A percentile compares a stretch with the other conserved stretches of the same genome.
Conservation (phyloP, 768 basidiomycete genomes). For the Butyriboletus loyo region DNA sequence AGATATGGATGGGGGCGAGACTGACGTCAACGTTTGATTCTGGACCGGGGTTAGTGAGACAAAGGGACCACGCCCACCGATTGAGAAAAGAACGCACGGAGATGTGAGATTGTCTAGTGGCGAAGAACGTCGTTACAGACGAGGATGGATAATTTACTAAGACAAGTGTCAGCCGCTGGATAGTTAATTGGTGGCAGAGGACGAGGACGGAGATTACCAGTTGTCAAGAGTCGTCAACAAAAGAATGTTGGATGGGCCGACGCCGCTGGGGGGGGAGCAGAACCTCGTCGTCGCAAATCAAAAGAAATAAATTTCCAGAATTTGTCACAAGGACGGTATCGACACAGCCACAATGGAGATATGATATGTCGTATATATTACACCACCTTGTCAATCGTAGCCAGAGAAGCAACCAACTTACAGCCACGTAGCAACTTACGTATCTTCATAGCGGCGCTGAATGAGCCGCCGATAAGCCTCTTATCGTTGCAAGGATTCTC, state of each 20-base stretch:
- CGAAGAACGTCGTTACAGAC: constrained; percentile 6
- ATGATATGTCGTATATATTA: no score
- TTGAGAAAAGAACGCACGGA: constrained; percentile 10
- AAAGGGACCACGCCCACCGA: background rate
- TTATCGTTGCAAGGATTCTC: constrained; percentile 11
- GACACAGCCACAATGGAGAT: constrained; percentile 19
- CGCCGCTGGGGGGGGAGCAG: background rate
- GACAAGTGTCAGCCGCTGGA: constrained; percentile 10
- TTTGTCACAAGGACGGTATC: constrained; percentile 23
- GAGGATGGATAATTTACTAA: constrained; percentile 18
- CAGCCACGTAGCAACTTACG: constrained; percentile 8
- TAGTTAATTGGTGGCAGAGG: no score
- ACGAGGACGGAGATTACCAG: constrained; percentile 6
- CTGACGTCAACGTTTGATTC: constrained; percentile 14
- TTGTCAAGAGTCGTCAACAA: constrained; percentile 15
- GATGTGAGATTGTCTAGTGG: background rate
- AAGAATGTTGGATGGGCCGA: constrained; percentile 8
- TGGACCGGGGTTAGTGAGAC: constrained; percentile 15
- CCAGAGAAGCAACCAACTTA: background rate
- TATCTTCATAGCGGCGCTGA: background rate
- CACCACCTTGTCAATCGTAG: no score
- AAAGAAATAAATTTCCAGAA: constrained; percentile 17
- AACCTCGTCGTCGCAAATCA: constrained; percentile 15
- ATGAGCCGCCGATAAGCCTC: constrained; percentile 3
- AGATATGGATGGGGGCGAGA: background rate